Evolutionary conservation across 495 filamentous ascomycete genomes (phyloP), one percentile per base, ranked within the genome.

Genomic region (Lepraria neglecta): DNA sequence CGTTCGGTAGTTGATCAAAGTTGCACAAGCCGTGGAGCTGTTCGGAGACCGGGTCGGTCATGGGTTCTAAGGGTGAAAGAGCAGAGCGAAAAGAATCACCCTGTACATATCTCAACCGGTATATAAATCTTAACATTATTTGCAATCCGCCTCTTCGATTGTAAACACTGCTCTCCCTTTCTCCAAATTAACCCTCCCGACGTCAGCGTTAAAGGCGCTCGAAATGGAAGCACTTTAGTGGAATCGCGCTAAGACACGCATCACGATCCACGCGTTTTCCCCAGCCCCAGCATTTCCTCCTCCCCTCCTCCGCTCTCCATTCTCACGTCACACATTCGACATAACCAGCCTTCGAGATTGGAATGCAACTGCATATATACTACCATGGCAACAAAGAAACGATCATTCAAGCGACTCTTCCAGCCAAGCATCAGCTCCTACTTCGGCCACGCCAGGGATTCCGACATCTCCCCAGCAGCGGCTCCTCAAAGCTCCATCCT

Each of bases 371-470:
- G 7, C 19, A 17, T 19, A 9, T 38, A 15, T 17, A 38, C 2
- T 4, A 58, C 27, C 47, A 68, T 58, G 53, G 6, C 56, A 31
- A 53, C 44, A 3, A 31, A n/a, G 19, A 42, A 31, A 27, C 59
- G 65, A 33, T 58, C 62, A 17, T 58, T 51, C 61, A 78, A 79
- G 68, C 71, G 75, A 17, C 70, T 60, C 3, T 78, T 69, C 63
- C 77, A 78, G 62, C 70, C 74, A 40, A 72, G 74, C 33, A 75
- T 78, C 53, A 72, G 68, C 38, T 69, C 69, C 53, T 76, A 70
- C 69, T 75, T 77, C 60, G 60, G 67, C 24, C 66, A 58, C 51
- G 61, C 54, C 57, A 59, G 62, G 4, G 56, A 67, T 55, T 21
- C 45, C 35, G 58, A 62, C 40, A 46, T 6, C 28, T 15, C 14